Conservation (phyloP, 2,329 filamentous ascomycete species). For the Coniella lustricola region DNA sequence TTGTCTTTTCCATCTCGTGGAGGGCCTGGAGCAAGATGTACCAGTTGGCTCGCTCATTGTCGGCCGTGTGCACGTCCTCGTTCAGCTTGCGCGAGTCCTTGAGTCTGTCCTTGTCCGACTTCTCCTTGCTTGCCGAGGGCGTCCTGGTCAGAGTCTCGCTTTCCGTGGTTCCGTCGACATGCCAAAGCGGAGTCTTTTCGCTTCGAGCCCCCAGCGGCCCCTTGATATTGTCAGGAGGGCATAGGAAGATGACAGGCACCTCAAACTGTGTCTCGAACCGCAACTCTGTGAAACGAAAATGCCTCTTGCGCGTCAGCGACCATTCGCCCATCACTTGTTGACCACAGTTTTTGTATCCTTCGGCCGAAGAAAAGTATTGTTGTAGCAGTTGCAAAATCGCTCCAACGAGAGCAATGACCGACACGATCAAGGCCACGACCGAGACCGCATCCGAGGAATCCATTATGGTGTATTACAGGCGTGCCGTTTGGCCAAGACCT, state of each 20-base stretch:
- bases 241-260: constrained; percentile 44
- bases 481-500: background rate
- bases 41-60: constrained; percentile 52
- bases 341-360: constrained; percentile 42
- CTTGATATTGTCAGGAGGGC: constrained; percentile 31
- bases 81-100: constrained; percentile 22
- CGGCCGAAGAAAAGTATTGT: constrained; percentile 43
- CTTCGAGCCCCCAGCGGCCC: constrained; percentile 21
- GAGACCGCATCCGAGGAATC: constrained; percentile 31
- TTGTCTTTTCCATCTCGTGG: constrained; percentile 43
- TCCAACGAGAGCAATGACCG: constrained; percentile 38
- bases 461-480: background rate
- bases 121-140: constrained; percentile 11
- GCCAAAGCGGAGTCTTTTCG: constrained; percentile 1
- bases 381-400: constrained; percentile 42
- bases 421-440: constrained; percentile 38
- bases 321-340: constrained; percentile 42
- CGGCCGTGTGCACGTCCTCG: constrained; percentile 41
- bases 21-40: constrained; percentile 41
- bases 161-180: constrained; percentile 26
- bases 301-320: constrained; percentile 33
- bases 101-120: constrained; percentile 2
- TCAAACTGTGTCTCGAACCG: constrained; percentile 44
- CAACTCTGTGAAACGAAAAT: constrained; percentile 35
- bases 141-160: constrained; percentile 28